Evolutionary conservation across 495 filamentous ascomycete genomes (phyloP), one percentile per base, ranked within the genome.

Genomic region (Melanomma pulvis-pyrius): DNA sequence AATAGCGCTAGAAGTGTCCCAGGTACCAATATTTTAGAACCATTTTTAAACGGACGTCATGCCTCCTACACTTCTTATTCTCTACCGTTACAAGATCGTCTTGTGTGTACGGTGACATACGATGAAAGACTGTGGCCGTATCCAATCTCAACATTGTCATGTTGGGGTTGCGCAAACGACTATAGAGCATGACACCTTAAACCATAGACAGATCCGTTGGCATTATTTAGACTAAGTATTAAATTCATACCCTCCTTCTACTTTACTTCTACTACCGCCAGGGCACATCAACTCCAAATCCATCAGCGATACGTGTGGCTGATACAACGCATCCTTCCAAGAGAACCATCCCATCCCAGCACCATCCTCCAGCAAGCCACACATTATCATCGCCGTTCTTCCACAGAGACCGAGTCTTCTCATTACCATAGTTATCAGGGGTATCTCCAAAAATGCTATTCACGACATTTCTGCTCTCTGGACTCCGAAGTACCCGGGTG

Each of bases 331-430:
- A 87, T 9, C 85, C 85, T 66, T 87, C 83, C 13, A 87, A 70
- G 59, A 87, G 52, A 11, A 86, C 85, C 84, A 86, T 86, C 0
- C 85, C 85, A 76, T 87, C 85, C 84, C 85, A 86, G 63, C 84
- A 86, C 85, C 84, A 87, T 0, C 81, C 79, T 19, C 85, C 85
- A 8, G 78, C 80, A 29, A 86, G 63, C 73, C 76, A 86, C 8
- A 86, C 79, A 15, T 77, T 75, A 1, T 72, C 76, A 36, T 82
- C 78, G 0, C 84, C 84, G 65, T 84, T 85, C 9, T 69, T 76
- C 82, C 82, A 84, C 24, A 36, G 21, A 12, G 22, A 15, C 34
- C 32, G 19, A 47, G 54, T 30, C 51, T 61, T 54, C 46, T 59
- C 44, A n/a, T 59, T 41, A 8, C 61, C 55, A 1, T 51, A 22